Evolutionary conservation across 108 stramenopile genomes (phyloP), one percentile per base, ranked within the genome.

Genomic region (Mayamaea pseudoterrestris): DNA sequence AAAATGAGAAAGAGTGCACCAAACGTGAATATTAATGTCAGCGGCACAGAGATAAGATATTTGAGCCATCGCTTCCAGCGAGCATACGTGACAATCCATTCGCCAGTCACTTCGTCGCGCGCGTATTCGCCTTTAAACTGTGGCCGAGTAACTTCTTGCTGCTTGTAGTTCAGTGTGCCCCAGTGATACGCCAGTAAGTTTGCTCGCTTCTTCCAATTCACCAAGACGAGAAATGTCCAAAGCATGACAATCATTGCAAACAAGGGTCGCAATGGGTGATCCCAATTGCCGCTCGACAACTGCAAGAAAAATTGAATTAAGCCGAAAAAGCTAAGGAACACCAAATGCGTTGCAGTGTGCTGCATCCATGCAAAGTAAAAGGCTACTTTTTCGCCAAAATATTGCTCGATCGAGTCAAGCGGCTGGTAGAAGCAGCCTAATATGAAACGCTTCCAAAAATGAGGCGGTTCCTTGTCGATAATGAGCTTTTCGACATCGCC

Each of bases 331-430:
- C 82, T 68, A 23, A 85, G 67, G 24, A 76, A 65, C 0, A 89
- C 29, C 22, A 95, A 66, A 53, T 92, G 88, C 13, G 61, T 57
- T 20, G 93, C 90, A 58, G 76, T 80, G 60, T 93, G 95, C 43
- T 94, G 87, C 31, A 97, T 51, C 90, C 93, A 98, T 13, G 95
- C 98, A 61, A 98, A 98, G 70, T 98, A 98, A 63, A 96, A 96
- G 4, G 95, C 93, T 20, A 97, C 69, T 47, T 85, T 81, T 57
- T 98, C 98, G 25, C 98, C 98, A 51, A 93, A 96, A 57, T 98
- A 98, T 51, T 93, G 76, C 27, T 95, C 93, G 50, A 98, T 86
- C 3, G 76, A 57, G 58, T 93, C 93, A 27, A 97, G 59, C 3
- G 96, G 96, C 53, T 92, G 93, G 41, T 78, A 71, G 44, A 87